Evolutionary conservation across 129 eudicot genomes (phyloP), one percentile per base, ranked within the genome.

Genomic region (Kitagawia praeruptora): DNA sequence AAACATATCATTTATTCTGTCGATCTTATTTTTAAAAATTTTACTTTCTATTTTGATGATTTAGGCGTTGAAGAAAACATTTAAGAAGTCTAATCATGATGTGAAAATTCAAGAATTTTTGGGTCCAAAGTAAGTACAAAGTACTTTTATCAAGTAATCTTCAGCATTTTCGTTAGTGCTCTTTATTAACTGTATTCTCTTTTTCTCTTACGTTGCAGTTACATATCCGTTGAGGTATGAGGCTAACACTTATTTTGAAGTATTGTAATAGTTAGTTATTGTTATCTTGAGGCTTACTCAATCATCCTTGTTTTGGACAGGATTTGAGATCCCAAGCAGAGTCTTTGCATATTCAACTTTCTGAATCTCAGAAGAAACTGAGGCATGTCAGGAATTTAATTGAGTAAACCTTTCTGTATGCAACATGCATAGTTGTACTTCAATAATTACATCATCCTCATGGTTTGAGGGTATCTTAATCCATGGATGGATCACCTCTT

Each of bases 21-120:
- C 0, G 31, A 19, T 53, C 71, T 42, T 61, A 25, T 23, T 77
- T 77, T 45, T 23, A 2, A 7, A 77, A 54, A 38, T 54, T 9
- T 41, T 58, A 23, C 40, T 74, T 63, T 4, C 44, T 63, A 31
- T 77, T 44, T 77, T 77, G 80, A 61, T 74, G 63, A 56, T 77
- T 69, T 61, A 77, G 80, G 80, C 80, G 16, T 25, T 77, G 58
- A 77, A 77, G 80, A 77, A 61, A 61, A 40, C 73, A 51, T 77
- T 39, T 58, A 77, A 41, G 80, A 77, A 77, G 80, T n/a, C 54
- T 4, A 23, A 77, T 40, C 80, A 77, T 42, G 73, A 58, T 40
- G 71, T 77, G 37, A 40, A 77, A 23, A 77, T 77, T 19, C 80
- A 14, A 77, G 80, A 77, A 13, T 77, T 77, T 77, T 63, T 77